Evolutionary conservation across 305 asterid species (phyloP).

Genomic region (Fraxinus dipetala): DNA sequence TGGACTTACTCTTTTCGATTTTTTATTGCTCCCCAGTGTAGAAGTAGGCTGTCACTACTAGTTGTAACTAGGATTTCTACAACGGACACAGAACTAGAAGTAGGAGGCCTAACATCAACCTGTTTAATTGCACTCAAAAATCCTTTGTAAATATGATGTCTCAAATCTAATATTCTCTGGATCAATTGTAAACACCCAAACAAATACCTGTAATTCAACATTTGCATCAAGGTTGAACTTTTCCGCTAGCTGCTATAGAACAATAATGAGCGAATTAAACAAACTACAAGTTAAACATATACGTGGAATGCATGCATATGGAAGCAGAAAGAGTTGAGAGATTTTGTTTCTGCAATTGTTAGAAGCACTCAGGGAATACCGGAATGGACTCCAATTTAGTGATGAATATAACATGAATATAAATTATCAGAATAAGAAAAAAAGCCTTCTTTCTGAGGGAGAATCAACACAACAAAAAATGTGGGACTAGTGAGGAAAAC

Average conservation of each 20-base stretch:
- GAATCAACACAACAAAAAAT: not conserved
- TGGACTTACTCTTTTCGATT: slow-evolving; percentile 51
- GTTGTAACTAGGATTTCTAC: slow-evolving; percentile 61
- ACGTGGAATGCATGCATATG: slow-evolving; percentile 1
- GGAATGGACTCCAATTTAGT: slow-evolving; percentile 1
- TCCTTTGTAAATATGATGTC: slow-evolving; percentile 16
- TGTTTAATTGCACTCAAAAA: slow-evolving; percentile 38
- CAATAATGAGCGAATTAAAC: slow-evolving; percentile 17
- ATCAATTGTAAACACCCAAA: slow-evolving; percentile 8
- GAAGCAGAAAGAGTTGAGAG: slow-evolving; percentile 5
- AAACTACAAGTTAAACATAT: slow-evolving; percentile 11
- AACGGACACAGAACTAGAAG: slow-evolving; percentile 46
- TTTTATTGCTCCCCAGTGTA: slow-evolving; percentile 93
- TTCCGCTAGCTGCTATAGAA: slow-evolving; percentile 52
- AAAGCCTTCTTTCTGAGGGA: not conserved
- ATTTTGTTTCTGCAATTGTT: slow-evolving; percentile 6
- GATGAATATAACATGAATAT: not conserved
- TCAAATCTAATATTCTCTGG: slow-evolving; percentile 15
- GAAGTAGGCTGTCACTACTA: slow-evolving; percentile 50
- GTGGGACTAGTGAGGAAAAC: not conserved
- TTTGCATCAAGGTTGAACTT: slow-evolving; percentile 77
- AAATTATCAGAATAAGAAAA: not conserved
- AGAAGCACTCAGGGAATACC: slow-evolving; percentile 2
- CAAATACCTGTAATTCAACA: slow-evolving; percentile 74
- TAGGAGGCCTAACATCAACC: slow-evolving; percentile 71